Conservation (phyloP, 208 protist genomes). For the Leptomonas seymouri region DNA sequence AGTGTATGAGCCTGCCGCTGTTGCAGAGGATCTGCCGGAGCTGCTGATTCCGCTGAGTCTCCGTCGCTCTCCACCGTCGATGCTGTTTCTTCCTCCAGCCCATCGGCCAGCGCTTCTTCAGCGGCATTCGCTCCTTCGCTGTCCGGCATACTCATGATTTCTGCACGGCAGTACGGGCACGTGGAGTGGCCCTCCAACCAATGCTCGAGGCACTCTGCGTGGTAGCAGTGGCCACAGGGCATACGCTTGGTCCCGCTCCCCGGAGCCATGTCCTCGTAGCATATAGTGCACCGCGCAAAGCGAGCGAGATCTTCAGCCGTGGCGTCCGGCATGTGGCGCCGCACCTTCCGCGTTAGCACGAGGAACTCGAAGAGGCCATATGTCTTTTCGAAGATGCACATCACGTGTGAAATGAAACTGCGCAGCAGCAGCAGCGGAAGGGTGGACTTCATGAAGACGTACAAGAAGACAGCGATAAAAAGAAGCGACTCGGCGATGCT, state of each 20-base stretch:
- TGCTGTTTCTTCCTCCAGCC: neutral
- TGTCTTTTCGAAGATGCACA: constrained; percentile 45
- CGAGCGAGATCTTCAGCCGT: constrained; percentile 58
- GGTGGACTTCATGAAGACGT: constrained; percentile 42
- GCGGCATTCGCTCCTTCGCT: neutral
- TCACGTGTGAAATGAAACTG: constrained; percentile 35
- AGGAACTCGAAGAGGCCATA: constrained; percentile 43
- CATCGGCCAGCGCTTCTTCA: neutral
- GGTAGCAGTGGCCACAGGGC: constrained; percentile 86
- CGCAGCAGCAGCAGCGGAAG: constrained; percentile 62
- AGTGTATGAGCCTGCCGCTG: constrained; percentile 9
- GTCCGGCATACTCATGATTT: constrained; percentile 45
- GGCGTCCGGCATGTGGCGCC: constrained; percentile 39
- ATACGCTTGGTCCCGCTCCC: constrained; percentile 58
- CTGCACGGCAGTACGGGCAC: constrained; percentile 85
- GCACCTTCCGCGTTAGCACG: constrained; percentile 39
- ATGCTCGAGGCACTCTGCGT: constrained; percentile 71
- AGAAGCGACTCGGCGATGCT: constrained; percentile 41
- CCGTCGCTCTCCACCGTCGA: neutral
- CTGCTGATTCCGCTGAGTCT: neutral
- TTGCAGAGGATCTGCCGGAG: neutral
- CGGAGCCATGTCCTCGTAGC: constrained; percentile 82
- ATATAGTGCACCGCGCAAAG: constrained; percentile 79
- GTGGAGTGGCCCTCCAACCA: constrained; percentile 81
- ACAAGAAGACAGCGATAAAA: constrained; percentile 56